Conservation (phyloP, 257 asterid genomes). For the Solanum piurae region DNA sequence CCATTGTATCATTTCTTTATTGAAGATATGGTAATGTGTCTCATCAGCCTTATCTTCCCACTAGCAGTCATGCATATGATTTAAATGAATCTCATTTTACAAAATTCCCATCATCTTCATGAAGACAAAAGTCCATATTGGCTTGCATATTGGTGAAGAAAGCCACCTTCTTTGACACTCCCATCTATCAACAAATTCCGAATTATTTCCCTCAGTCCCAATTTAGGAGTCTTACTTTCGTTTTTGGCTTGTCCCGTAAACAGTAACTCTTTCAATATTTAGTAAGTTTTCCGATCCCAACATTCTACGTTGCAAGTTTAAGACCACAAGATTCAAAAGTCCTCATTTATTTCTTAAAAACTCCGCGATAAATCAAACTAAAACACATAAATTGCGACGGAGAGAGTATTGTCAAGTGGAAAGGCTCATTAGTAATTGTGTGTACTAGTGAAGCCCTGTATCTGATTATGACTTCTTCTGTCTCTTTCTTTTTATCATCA, state of each 20-base stretch:
- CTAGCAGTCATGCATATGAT: constrained; percentile 30
- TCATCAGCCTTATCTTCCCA: constrained; percentile 15
- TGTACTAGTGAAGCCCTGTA: constrained; percentile 8
- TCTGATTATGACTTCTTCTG: constrained; percentile 7
- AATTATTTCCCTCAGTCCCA: neutral
- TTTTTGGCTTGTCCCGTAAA: neutral
- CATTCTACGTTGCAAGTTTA: neutral
- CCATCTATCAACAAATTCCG: neutral
- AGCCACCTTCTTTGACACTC: neutral
- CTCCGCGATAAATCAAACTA: neutral
- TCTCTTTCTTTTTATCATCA: neutral
- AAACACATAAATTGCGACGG: neutral
- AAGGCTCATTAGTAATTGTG: constrained; percentile 9
- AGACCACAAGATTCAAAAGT: neutral
- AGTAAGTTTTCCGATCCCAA: neutral
- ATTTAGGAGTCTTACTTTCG: neutral
- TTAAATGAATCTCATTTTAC: constrained; percentile 13
- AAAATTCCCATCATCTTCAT: constrained; percentile 17
- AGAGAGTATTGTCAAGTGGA: constrained; percentile 7
- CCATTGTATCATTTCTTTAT: constrained; percentile 7
- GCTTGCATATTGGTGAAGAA: constrained; percentile 11
- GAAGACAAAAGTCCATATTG: constrained; percentile 18
- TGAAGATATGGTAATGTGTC: constrained; percentile 21
- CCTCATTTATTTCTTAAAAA: neutral
- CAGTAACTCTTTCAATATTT: neutral